These are phyloP conservation scores for Lathyrus tuberosus DNA, from an alignment of 306 rosid genomes.

Conservation along the genomic window DNA sequence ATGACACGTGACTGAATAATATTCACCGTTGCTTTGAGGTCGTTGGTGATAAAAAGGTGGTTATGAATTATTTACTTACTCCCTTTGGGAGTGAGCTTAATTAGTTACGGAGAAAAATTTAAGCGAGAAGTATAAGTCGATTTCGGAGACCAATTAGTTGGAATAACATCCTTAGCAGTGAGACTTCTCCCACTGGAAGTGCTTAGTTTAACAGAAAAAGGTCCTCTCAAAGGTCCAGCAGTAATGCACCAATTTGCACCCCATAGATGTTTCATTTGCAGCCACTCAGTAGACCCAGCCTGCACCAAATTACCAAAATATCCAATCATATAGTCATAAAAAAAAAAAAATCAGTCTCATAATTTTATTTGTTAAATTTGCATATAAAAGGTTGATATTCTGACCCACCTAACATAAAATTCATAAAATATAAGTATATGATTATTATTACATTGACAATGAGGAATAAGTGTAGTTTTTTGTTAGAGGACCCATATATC, in stretches of 20 bases:
- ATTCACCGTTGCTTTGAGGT: neutral
- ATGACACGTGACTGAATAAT: neutral
- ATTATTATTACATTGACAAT: too few relatives aligned
- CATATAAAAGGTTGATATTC: neutral
- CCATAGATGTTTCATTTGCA: slow-evolving; percentile 80
- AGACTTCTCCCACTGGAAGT: slow-evolving; percentile 66
- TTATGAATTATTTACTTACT: neutral
- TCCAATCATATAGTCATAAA: neutral
- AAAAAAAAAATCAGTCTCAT: neutral
- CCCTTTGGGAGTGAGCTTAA: slow-evolving; percentile 15
- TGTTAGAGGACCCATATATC: slow-evolving; percentile 41
- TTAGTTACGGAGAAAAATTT: slow-evolving; percentile 49
- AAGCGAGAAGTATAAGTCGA: slow-evolving; percentile 78
- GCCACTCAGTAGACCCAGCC: slow-evolving; percentile 80
- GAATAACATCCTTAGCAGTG: slow-evolving; percentile 76
- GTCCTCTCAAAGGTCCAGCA: slow-evolving; percentile 73
- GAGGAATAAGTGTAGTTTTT: neutral
- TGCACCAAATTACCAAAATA: slow-evolving; percentile 41
- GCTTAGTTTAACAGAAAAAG: slow-evolving; percentile 80
- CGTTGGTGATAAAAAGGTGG: neutral
- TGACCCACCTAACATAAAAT: slow-evolving; percentile 11
- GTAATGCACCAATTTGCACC: slow-evolving; percentile 84
- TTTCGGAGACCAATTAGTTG: slow-evolving; percentile 78
- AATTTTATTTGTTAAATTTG: neutral
- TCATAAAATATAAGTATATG: too few relatives aligned